Evolutionary conservation across 2,329 filamentous ascomycete genomes (phyloP).

Genomic region (Talaromyces sp.): DNA sequence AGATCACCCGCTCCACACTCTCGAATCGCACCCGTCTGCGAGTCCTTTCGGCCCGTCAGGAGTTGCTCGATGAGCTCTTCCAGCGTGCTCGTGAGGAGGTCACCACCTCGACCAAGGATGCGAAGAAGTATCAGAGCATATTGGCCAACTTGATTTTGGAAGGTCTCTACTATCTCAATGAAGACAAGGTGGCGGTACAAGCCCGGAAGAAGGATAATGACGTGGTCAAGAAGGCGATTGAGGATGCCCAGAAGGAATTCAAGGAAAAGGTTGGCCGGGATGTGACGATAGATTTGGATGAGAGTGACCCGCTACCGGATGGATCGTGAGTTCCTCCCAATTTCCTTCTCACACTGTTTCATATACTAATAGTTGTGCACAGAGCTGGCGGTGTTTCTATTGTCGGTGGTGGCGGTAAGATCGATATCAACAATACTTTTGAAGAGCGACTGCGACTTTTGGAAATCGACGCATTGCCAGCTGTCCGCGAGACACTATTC

Average conservation of each 20-base stretch:
- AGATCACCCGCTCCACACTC: constrained; percentile 94
- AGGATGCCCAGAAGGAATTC: constrained; percentile 76
- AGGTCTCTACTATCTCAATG: constrained; percentile 82
- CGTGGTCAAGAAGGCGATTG: constrained; percentile 72
- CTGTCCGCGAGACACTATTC: constrained; percentile 81
- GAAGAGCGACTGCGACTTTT: constrained; percentile 85
- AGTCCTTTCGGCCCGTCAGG: constrained; percentile 82
- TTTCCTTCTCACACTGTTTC: constrained; percentile 17
- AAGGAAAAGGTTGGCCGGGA: constrained; percentile 74
- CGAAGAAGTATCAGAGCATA: constrained; percentile 67
- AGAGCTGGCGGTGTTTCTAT: constrained; percentile 83
- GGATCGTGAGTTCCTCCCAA: constrained; percentile 65
- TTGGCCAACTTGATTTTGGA: constrained; percentile 83
- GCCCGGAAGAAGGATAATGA: constrained; percentile 78
- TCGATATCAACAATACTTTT: constrained; percentile 98
- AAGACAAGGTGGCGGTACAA: constrained; percentile 72
- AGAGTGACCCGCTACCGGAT: constrained; percentile 75
- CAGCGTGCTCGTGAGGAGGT: constrained; percentile 75
- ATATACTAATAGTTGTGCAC: constrained; percentile 21
- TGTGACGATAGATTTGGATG: constrained; percentile 68
- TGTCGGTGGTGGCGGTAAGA: constrained; percentile 82
- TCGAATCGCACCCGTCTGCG: constrained; percentile 93
- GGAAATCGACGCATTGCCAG: constrained; percentile 79
- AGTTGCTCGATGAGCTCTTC: constrained; percentile 87
- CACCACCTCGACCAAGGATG: constrained; percentile 57